A percentile compares a stretch with the other conserved stretches of the same genome.
phyloP scores from a whole-genome alignment of 202 grass and related monocot genomes.

The Musa balbisiana region DNA sequence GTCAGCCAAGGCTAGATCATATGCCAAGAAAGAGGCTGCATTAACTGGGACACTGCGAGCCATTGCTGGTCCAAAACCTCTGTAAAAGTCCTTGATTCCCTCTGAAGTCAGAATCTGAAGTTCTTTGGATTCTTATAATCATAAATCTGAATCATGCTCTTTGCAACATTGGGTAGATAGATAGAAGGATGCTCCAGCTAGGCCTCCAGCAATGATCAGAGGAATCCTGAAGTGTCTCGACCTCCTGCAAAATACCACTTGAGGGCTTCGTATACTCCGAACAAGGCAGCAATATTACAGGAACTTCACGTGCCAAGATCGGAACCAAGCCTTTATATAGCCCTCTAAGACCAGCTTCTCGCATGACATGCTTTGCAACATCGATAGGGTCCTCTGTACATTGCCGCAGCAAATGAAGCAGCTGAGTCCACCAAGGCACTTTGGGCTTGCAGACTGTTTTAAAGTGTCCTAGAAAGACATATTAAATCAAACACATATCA shows the following conservation, averaged over 20 bases:
- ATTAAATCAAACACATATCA: background rate
- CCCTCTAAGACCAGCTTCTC: slow-evolving; percentile 47
- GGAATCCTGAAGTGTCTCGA: slow-evolving; percentile 54
- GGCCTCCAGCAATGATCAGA: slow-evolving; percentile 47
- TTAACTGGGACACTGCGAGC: slow-evolving; percentile 72
- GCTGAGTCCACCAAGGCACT: slow-evolving; percentile 32
- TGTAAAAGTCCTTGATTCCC: slow-evolving; percentile 73
- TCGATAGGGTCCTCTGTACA: slow-evolving; percentile 56
- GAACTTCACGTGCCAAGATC: slow-evolving; percentile 64
- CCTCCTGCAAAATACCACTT: slow-evolving; percentile 58
- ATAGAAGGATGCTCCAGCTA: slow-evolving; percentile 62
- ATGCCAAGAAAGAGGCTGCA: slow-evolving; percentile 69
- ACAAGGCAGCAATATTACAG: slow-evolving; percentile 55
- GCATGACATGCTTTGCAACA: slow-evolving; percentile 56
- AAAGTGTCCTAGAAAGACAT: background rate
- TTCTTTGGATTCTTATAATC: slow-evolving; percentile 78
- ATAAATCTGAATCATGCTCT: slow-evolving; percentile 89
- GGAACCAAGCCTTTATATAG: slow-evolving; percentile 69
- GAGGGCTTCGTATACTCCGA: slow-evolving; percentile 59
- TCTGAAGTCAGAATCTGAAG: slow-evolving; percentile 58
- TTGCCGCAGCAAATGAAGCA: slow-evolving; percentile 21
- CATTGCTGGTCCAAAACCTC: slow-evolving; percentile 84
- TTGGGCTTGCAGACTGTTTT: slow-evolving; percentile 70
- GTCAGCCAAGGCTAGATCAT: slow-evolving; percentile 67
- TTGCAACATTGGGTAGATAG: slow-evolving; percentile 74